Evolutionary conservation across 164 flowering plant species (phyloP), one percentile per base, ranked within the genome.

Genomic region (Stephania yunnanensis): DNA sequence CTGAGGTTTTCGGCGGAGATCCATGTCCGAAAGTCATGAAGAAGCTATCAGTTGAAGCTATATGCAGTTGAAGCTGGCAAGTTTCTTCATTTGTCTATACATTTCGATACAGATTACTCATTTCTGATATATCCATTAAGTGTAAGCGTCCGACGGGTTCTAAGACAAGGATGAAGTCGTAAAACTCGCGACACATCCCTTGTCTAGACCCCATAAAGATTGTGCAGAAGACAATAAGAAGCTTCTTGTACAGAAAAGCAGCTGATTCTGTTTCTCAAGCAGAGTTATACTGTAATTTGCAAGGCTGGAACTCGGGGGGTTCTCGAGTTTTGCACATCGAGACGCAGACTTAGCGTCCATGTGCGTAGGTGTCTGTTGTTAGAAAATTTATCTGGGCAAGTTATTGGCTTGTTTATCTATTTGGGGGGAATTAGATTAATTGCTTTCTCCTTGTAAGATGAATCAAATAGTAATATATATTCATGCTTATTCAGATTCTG

Each of bases 1-100:
- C 94, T 61, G 90, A 90, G 73, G 82, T 85, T 55, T 93, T 92
- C 76, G 97, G 99, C 71, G 98, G 95, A 75, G 96, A 91, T 79
- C 96, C 93, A 29, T 91, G 95, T 75, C 91, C 92, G 3, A 83
- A 50, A 30, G 81, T 86, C 72, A 88, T 86, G 92, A 91, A 91
- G 87, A 85, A 88, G 84, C 85, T 89, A 55, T 81, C 91, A 0
- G 95, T 91, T 58, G 92, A 91, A 74, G 92, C 87, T 42, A 69
- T 87, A 70, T 91, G 95, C 85, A 79, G 77, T 76, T 89, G 76
- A 84, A 58, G 53, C 58, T 10, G 3, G 15, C 63, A 71, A 68
- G 6, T 69, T 64, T 44, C 20, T 68, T 76, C 78, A n/a, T 68
- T 55, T 69, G 71, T 25, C 53, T 45, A 74, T 71, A 80, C 68